Percentiles rank a stretch among this genome's conserved stretches.
These are phyloP conservation scores for Metarhizium album DNA, from an alignment of 2,329 filamentous ascomycete species.

Conservation along the genomic window DNA sequence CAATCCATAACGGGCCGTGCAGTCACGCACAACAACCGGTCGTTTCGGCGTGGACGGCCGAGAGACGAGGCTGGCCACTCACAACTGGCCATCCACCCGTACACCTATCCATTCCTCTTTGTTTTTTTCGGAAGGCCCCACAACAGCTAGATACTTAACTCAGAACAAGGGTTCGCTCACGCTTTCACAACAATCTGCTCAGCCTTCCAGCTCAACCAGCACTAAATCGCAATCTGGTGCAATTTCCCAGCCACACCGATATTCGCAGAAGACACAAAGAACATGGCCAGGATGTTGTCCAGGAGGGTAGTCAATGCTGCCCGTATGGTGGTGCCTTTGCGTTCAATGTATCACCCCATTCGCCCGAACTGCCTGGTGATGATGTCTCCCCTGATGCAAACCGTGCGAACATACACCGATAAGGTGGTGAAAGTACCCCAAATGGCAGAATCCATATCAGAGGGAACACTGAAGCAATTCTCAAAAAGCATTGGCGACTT, in stretches of 20 bases:
- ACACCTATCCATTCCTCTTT: neutral
- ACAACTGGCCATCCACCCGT: neutral
- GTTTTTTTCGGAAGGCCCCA: neutral
- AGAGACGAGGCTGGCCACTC: too few relatives aligned
- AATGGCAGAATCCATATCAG: constrained; percentile 98
- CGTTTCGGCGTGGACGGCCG: too few relatives aligned
- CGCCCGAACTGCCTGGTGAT: constrained; percentile 20
- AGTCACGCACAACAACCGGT: too few relatives aligned
- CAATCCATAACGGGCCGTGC: too few relatives aligned
- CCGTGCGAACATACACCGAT: constrained; percentile 60
- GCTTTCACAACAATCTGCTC: neutral
- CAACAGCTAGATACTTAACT: neutral
- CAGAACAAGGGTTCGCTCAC: neutral
- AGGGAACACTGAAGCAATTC: constrained; percentile 94
- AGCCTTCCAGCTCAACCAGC: neutral
- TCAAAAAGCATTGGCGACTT: constrained; percentile 86
- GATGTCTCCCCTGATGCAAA: constrained; percentile 42
- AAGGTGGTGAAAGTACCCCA: constrained; percentile 85
- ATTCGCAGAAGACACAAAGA: neutral
- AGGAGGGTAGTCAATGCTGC: constrained; percentile 31
- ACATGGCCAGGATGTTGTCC: constrained; percentile 28
- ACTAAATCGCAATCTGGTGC: neutral
- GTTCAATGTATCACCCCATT: constrained; percentile 20
- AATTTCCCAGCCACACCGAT: neutral
- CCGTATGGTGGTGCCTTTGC: constrained; percentile 33